These are phyloP conservation scores for Solanum hybrid DNA, from an alignment of 305 asterid species.

Conservation along the genomic window DNA sequence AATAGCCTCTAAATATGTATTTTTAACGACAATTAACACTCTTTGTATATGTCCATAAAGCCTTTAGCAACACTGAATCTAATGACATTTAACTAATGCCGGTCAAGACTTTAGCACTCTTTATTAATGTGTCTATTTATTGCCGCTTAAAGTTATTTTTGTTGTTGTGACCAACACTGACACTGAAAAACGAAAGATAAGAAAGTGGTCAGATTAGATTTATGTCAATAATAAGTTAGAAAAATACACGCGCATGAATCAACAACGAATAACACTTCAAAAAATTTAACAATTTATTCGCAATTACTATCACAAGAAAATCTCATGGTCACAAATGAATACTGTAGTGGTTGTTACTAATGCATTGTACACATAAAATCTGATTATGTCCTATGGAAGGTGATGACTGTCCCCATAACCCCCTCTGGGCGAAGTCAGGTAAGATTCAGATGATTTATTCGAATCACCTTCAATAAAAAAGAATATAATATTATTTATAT, in stretches of 20 bases:
- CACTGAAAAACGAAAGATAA: neutral
- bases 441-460: no score
- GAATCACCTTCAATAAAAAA: neutral
- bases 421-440: fast-evolving
- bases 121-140: no score
- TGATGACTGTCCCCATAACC: neutral
- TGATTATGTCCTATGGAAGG: neutral
- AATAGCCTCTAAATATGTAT: no score
- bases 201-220: neutral
- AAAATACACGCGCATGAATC: neutral
- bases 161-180: neutral
- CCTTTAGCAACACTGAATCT: no score
- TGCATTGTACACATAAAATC: neutral
- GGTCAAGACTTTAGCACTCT: no score
- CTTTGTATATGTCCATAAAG: no score
- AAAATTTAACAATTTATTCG: neutral
- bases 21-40: no score
- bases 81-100: no score
- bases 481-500: fast-evolving
- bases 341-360: neutral
- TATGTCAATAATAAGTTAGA: neutral
- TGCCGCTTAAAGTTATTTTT: no score
- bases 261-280: neutral
- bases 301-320: neutral
- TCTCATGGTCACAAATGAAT: neutral